Conservation (phyloP, 495 filamentous ascomycete species). For the Penicillium egyptiacum region DNA sequence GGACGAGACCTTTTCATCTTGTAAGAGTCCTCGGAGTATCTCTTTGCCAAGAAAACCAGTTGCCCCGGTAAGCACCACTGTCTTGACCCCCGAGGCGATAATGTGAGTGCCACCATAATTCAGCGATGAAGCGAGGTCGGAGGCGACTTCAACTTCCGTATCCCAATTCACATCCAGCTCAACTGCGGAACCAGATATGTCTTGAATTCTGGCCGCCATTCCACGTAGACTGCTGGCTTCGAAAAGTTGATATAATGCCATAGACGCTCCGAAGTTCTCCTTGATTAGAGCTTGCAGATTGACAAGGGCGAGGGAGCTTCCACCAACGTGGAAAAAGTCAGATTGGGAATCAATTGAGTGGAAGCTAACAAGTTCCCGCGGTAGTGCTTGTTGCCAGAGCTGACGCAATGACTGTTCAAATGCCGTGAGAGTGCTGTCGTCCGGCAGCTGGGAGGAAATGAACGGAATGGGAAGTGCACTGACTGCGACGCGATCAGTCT, state of each 20-base stretch:
- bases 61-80: constrained; percentile 35
- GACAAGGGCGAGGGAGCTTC: constrained; percentile 38
- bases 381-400: constrained; percentile 32
- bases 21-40: constrained; percentile 29
- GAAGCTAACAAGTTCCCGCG: constrained; percentile 11
- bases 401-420: constrained; percentile 18
- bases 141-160: constrained; percentile 13
- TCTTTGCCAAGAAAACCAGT: constrained; percentile 38
- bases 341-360: constrained; percentile 20
- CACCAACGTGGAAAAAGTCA: constrained; percentile 44
- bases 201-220: constrained; percentile 30
- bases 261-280: constrained; percentile 20
- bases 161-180: constrained; percentile 26
- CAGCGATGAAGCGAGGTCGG: background rate
- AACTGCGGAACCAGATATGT: background rate
- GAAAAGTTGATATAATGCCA: constrained; percentile 36
- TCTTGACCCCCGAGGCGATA: background rate
- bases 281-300: constrained; percentile 30
- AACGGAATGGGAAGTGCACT: constrained; percentile 20
- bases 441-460: background rate
- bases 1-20: constrained; percentile 15
- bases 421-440: background rate
- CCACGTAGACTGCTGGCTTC: constrained; percentile 32
- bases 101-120: background rate
- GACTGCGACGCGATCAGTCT: constrained; percentile 42